Evolutionary conservation across 1,139 yeast genomes (phyloP).

Genomic region (Hemisphaericaspora xylanilytica): DNA sequence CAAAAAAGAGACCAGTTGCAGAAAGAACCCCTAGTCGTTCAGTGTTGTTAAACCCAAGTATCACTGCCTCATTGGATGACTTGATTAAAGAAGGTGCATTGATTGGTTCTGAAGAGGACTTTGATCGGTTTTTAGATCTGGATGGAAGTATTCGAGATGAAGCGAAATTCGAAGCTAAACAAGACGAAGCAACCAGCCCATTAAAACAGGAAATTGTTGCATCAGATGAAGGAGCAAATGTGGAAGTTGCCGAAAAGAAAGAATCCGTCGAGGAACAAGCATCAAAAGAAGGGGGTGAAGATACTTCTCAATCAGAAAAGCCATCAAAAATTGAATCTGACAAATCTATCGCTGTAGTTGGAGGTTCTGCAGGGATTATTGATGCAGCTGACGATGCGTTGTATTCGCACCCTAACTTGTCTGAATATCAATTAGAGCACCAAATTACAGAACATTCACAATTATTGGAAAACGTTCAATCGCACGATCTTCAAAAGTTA

Average conservation of each 20-base stretch:
- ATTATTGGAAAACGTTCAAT: slow-evolving; percentile 34
- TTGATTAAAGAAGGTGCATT: slow-evolving; percentile 61
- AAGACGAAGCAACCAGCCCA: slow-evolving; percentile 5
- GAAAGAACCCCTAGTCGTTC: slow-evolving; percentile 6
- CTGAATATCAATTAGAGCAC: slow-evolving; percentile 46
- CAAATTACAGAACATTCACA: slow-evolving; percentile 39
- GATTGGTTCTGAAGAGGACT: slow-evolving; percentile 54
- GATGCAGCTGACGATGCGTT: slow-evolving; percentile 12
- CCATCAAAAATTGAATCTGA: slow-evolving; percentile 8
- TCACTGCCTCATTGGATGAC: slow-evolving; percentile 53
- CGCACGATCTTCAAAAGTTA: slow-evolving; percentile 40
- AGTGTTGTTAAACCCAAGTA: slow-evolving; percentile 19
- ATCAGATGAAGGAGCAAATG: slow-evolving; percentile 9
- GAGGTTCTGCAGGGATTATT: slow-evolving; percentile 3
- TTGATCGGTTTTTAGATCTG: slow-evolving; percentile 50
- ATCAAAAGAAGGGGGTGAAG: neutral
- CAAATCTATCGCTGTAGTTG: slow-evolving; percentile 7
- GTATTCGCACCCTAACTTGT: slow-evolving; percentile 46
- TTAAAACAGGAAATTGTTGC: slow-evolving; percentile 9
- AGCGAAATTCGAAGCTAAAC: slow-evolving; percentile 27
- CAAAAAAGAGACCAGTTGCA: neutral
- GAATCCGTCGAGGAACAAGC: slow-evolving; percentile 1
- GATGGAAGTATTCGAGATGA: slow-evolving; percentile 51
- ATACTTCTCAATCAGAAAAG: slow-evolving; percentile 1
- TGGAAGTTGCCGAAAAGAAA: slow-evolving; percentile 9